Base-by-base conservation (phyloP, 257 asterid genomes). In the Gentiana straminea region DNA sequence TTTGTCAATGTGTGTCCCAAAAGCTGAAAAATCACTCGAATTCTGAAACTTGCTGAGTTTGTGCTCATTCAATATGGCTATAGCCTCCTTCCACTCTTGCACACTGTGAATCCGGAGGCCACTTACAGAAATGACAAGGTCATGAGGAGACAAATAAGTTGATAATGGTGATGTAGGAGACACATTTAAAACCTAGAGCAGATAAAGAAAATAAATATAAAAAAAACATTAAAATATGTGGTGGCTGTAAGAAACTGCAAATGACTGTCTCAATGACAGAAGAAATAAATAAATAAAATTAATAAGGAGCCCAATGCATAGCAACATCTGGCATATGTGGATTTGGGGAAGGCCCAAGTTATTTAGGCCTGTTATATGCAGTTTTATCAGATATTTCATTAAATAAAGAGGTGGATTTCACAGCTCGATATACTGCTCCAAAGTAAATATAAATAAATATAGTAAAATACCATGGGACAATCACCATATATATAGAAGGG, bases 401-500 rank as follows among this genome's bases (percentile, higher is more conserved):
- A 24, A 24, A 24, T 24, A 24, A 24, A 24, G 24, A 24, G 24
- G 24, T 24, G 24, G 24, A 24, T 24, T 24, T 24, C 24, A 24
- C 24, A 24, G 24, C 24, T 24, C 24, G 24, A 24, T 24, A 24
- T 24, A 24, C 24, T 24, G 24, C 24, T 24, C 24, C 24, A 24
- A 24, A 24, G 24, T 24, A 24, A 24, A 24, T 24, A 24, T 51
- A 67, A 44, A 62, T 48, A 51, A 52, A 49, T 32, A 13, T 72
- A 7, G 49, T 59, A 51, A 57, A 34, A 34, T 70, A 89, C 98
- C 94, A 86, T 74, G 67, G 86, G 91, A 65, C 69, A 69, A 70
- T 79, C 77, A 44, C 86, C 91, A 13, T 86, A 76, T 51, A 74
- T 62, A 71, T 82, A 86, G 63, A 86, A 71, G 55, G 96, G 96